Evolutionary conservation across 352 stramenopile genomes (phyloP), one percentile per base, ranked within the genome.

Genomic region (Pythium dissimile): DNA sequence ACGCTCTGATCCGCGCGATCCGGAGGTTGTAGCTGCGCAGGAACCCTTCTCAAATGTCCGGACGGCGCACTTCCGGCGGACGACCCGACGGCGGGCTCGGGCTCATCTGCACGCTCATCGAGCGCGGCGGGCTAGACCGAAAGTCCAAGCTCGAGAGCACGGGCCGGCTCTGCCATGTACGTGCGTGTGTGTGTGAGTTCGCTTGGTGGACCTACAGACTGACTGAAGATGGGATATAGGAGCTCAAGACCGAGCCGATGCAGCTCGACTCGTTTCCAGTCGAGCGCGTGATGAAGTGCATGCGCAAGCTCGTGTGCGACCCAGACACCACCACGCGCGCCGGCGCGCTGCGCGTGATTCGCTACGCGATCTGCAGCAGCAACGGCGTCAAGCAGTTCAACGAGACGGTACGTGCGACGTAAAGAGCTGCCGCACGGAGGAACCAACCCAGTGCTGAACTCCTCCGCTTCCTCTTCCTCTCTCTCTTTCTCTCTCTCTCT

Each of bases 61-160:
- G 31, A 18, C 48, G 71, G 26, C 71, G 73, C 50, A 67, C 68
- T 37, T 78, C 71, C 0, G 71, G 56, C 10, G 60, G 58, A 26
- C 68, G 69, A 24, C 71, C 71, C 5, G 75, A 86, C 26, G 69
- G 72, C 59, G 87, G 77, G 30, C 73, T 94, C 47, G 74, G 69
- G 23, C 81, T 84, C 53, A 93, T 92, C 61, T 95, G 86, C 66
- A 78, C 73, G 56, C 77, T 94, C 42, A 87, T 95, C 20, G 86
- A 95, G 52, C 82, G 78, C 41, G 84, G 86, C 20, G 89, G 75
- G 18, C 58, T 95, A 42, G 86, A 95, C 54, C 81, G 86, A 56
- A 92, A 92, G 66, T 90, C 86, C 42, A 95, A 95, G 62, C 79
- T 95, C 23, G 86, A 95, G 59, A 92, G 84, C 43, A 88, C 78